Base-by-base conservation (phyloP, 108 stramenopile genomes). In the Pseudonitzschia delicatissima region DNA sequence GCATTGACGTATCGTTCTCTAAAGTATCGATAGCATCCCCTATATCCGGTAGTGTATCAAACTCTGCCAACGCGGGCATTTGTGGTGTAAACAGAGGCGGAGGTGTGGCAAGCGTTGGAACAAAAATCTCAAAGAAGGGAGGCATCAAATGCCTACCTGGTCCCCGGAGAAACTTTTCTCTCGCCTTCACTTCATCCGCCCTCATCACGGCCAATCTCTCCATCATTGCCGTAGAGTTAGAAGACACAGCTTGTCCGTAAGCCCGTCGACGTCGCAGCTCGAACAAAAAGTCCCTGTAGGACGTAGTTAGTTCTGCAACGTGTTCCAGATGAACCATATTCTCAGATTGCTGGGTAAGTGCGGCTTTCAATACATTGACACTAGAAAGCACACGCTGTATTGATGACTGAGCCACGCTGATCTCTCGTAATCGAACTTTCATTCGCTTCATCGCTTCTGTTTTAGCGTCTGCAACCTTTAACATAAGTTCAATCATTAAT, bases 91-190 rank as follows among this genome's bases (percentile, higher is more conserved):
- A 92, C 5, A 87, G 61, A 17, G 87, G 86, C 3, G 91, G 91
- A 11, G 87, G 85, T n/a, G 91, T 82, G 23, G 91, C 87, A 33
- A 92, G 67, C 20, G 91, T 92, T 2, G 91, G 91, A 25, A 77
- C 85, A 74, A 92, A 92, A 33, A 87, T 83, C 61, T 92, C 87
- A 76, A 84, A 92, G 51, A 92, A 92, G 9, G 86, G 78, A 44
- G 91, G 91, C 91, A 92, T 92, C 42, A 92, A 72, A 51, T 89
- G 87, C 28, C 86, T 69, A 18, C 87, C 91, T 23, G 91, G 63
- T 27, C 91, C 87, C 29, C 82, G 74, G 39, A 92, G 83, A 66
- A 92, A 92, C 62, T 76, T 80, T 63, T 92, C 91, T 58, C 91
- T 74, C 26, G 84, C 72, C 49, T 83, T 82, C 12, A 92, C 82